Evolutionary conservation across 129 eudicot species (phyloP).

Genomic region (Pulicaria dysenterica): DNA sequence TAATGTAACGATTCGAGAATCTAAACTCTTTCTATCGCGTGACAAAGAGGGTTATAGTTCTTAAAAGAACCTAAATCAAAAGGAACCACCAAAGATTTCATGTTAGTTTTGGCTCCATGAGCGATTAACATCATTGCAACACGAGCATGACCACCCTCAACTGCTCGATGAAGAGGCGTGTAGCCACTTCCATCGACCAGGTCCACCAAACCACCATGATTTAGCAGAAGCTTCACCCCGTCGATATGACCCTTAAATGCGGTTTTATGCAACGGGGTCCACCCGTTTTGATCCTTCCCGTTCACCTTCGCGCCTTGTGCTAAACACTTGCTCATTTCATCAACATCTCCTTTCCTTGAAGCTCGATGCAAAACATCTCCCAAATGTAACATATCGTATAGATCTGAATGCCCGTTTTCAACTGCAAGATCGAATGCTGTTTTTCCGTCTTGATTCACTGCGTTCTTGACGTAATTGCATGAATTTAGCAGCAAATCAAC

Average conservation of each 20-base stretch:
- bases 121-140: slow-evolving; percentile 54
- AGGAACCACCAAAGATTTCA: slow-evolving; percentile 50
- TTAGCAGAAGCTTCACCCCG: slow-evolving; percentile 54
- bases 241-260: slow-evolving; percentile 68
- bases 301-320: slow-evolving; percentile 62
- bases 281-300: slow-evolving; percentile 74
- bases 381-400: slow-evolving; percentile 49
- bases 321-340: slow-evolving; percentile 47
- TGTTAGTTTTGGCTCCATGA: slow-evolving; percentile 67
- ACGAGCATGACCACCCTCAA: slow-evolving; percentile 60
- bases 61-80: slow-evolving; percentile 50
- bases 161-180: slow-evolving; percentile 71
- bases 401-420: slow-evolving; percentile 43
- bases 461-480: slow-evolving; percentile 48
- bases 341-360: slow-evolving; percentile 55
- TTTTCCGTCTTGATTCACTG: slow-evolving; percentile 53
- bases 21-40: slow-evolving; percentile 23
- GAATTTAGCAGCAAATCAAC: slow-evolving; percentile 46
- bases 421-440: slow-evolving; percentile 67
- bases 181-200: slow-evolving; percentile 57
- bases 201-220: slow-evolving; percentile 65
- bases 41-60: slow-evolving; percentile 33
- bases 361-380: slow-evolving; percentile 58
- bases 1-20: neutral
- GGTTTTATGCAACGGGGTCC: slow-evolving; percentile 77